phyloP scores from a whole-genome alignment of 139 green algal species.

The Chlorella sorokiniana region DNA sequence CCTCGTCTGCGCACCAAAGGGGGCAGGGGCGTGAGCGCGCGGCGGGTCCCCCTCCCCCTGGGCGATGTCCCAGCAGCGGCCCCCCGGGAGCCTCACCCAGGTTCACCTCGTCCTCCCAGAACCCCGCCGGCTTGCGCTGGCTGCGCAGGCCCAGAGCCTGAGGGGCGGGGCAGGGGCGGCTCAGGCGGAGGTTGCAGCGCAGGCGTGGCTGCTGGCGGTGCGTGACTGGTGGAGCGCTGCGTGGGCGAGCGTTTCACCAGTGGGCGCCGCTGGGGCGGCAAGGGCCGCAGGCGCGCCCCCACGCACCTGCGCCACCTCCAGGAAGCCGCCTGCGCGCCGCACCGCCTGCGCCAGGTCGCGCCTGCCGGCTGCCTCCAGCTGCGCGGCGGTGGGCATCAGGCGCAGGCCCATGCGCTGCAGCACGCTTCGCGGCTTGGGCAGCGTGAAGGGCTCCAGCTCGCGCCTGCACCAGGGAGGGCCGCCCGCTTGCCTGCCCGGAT shows the following conservation, averaged over 20 bases:
- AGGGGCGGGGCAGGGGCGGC: background rate
- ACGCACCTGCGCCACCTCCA: constrained; percentile 37
- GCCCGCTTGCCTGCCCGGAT: background rate
- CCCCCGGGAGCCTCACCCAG: constrained; percentile 6
- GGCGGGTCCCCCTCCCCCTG: background rate
- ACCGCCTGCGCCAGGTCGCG: constrained; percentile 31
- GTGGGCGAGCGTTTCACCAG: background rate
- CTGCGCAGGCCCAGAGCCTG: constrained; percentile 36
- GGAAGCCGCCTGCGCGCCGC: constrained; percentile 35
- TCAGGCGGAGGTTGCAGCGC: background rate
- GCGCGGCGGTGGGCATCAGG: constrained; percentile 36
- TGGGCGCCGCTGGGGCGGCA: background rate
- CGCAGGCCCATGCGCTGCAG: constrained; percentile 23
- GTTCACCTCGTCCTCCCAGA: constrained; percentile 39
- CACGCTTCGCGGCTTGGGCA: background rate
- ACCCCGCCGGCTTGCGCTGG: constrained; percentile 41
- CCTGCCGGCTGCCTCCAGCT: constrained; percentile 33
- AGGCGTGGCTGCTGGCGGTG: too few relatives aligned
- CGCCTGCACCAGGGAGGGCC: constrained; percentile 5
- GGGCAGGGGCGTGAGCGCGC: background rate
- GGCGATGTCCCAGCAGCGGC: background rate
- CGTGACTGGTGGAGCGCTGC: too few relatives aligned
- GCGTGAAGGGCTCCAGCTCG: constrained; percentile 21
- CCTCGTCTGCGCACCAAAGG: constrained; percentile 24
- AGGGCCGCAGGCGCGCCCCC: background rate